phyloP scores from a whole-genome alignment of 345 rosid species.

The Ceriops decandra region DNA sequence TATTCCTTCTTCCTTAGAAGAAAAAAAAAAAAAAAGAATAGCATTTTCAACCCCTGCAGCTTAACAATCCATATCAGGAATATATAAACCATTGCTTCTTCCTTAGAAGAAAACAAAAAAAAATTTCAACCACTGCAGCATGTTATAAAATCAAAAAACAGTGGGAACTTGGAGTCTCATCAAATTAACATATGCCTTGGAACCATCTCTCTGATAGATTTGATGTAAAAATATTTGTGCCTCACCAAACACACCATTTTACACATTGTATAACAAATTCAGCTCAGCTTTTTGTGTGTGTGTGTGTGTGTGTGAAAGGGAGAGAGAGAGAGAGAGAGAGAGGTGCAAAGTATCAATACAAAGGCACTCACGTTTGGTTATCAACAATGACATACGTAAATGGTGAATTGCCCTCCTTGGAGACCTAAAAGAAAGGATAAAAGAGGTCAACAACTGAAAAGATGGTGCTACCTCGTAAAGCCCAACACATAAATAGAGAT shows the following conservation, averaged over 20 bases:
- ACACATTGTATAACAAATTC: neutral
- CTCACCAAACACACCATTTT: neutral
- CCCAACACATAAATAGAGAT: neutral
- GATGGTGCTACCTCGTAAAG: neutral
- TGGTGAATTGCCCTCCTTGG: constrained; percentile 71
- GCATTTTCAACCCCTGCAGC: neutral
- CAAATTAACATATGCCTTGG: neutral
- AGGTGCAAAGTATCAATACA: neutral
- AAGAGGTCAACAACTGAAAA: constrained; percentile 3
- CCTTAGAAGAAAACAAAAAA: neutral
- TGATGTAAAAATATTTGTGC: neutral
- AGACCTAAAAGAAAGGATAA: constrained; percentile 44
- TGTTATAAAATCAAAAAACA: neutral
- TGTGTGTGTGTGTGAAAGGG: no score
- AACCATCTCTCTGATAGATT: no score
- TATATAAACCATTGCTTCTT: neutral
- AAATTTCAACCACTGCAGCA: neutral
- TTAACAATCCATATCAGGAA: no score
- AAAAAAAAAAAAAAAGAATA: neutral
- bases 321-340: neutral
- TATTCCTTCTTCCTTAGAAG: neutral
- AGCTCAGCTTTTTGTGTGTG: no score
- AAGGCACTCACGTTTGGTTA: constrained; percentile 59
- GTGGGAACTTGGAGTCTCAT: neutral
- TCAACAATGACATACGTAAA: constrained; percentile 85